A percentile compares a stretch with the other conserved stretches of the same genome.
Evolutionary conservation across 2,329 filamentous ascomycete species (phyloP).

Genomic region (Tolypocladium pustulatum): DNA sequence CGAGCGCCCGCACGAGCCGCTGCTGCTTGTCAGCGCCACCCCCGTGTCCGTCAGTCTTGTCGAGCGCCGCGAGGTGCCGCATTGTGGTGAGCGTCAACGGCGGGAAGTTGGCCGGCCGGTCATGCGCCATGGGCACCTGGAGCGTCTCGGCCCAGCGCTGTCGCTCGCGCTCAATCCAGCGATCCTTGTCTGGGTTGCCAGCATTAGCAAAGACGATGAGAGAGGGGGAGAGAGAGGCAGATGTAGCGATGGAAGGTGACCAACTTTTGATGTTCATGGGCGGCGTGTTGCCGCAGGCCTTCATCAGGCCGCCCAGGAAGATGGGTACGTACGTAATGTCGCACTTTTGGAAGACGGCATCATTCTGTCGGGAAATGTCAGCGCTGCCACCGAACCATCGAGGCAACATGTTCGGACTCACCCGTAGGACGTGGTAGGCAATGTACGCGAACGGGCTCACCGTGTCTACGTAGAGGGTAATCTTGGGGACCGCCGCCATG

Average conservation of each 20-base stretch:
- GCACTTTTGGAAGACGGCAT: conserved; percentile 17
- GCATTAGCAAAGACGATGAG: neutral
- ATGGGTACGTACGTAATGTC: conserved; percentile 25
- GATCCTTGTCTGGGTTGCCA: conserved; percentile 22
- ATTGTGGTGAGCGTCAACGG: conserved; percentile 22
- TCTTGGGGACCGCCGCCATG: conserved; percentile 11
- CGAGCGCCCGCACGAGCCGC: conserved; percentile 16
- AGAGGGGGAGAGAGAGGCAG: neutral
- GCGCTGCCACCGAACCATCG: neutral
- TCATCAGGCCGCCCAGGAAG: conserved; percentile 26
- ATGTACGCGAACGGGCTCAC: conserved; percentile 29
- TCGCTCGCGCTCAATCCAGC: conserved; percentile 21
- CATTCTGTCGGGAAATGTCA: conserved; percentile 11
- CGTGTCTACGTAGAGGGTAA: conserved; percentile 27
- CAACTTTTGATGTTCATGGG: conserved; percentile 26
- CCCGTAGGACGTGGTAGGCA: conserved; percentile 26
- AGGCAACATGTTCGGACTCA: conserved; percentile 10
- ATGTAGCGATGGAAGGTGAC: neutral
- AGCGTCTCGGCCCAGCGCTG: conserved; percentile 23
- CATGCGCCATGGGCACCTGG: conserved; percentile 20
- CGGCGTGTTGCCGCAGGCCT: conserved; percentile 23
- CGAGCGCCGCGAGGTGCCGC: conserved; percentile 20
- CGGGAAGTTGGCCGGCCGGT: conserved; percentile 23
- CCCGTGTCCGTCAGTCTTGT: conserved; percentile 6
- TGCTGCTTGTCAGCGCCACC: conserved; percentile 5